Percentiles rank a stretch among this genome's conserved stretches.
phyloP scores from a whole-genome alignment of 768 basidiomycete species.

The Xerocomus potaroensis region DNA sequence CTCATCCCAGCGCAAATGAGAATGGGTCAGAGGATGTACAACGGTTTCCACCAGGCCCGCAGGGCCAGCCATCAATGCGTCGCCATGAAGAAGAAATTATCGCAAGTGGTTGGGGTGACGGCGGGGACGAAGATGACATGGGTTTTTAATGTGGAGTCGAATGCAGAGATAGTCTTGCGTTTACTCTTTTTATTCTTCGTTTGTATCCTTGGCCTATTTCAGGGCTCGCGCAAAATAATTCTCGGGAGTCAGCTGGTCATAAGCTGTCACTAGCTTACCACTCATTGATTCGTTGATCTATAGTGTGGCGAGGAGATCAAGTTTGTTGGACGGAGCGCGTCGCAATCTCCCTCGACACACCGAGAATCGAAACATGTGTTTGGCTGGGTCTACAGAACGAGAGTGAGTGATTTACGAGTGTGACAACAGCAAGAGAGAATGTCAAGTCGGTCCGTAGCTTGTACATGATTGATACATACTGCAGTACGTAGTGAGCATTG shows the following conservation, averaged over 20 bases:
- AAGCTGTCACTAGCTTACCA: conserved; percentile 7
- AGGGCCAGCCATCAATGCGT: conserved; percentile 28
- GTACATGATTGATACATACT: neutral
- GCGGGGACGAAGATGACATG: conserved; percentile 69
- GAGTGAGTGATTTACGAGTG: too few relatives aligned
- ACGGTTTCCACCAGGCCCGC: conserved; percentile 12
- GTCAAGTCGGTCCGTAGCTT: neutral
- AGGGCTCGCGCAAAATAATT: conserved; percentile 10
- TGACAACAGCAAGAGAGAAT: conserved; percentile 7
- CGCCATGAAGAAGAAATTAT: conserved; percentile 57
- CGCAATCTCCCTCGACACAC: too few relatives aligned
- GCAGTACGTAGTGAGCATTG: too few relatives aligned
- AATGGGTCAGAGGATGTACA: conserved; percentile 24
- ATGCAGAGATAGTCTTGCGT: conserved; percentile 1
- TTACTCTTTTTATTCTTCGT: conserved; percentile 2
- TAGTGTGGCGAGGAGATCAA: too few relatives aligned
- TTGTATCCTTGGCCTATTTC: conserved; percentile 16
- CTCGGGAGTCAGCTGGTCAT: conserved; percentile 9
- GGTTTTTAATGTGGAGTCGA: conserved; percentile 43
- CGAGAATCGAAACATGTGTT: too few relatives aligned
- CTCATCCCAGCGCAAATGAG: conserved; percentile 21
- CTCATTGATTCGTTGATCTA: too few relatives aligned
- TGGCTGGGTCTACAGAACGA: too few relatives aligned
- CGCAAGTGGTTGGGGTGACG: conserved; percentile 67
- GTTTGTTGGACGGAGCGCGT: too few relatives aligned